phyloP scores from a whole-genome alignment of 129 eudicot genomes.

The Helichrysum umbraculigerum region DNA sequence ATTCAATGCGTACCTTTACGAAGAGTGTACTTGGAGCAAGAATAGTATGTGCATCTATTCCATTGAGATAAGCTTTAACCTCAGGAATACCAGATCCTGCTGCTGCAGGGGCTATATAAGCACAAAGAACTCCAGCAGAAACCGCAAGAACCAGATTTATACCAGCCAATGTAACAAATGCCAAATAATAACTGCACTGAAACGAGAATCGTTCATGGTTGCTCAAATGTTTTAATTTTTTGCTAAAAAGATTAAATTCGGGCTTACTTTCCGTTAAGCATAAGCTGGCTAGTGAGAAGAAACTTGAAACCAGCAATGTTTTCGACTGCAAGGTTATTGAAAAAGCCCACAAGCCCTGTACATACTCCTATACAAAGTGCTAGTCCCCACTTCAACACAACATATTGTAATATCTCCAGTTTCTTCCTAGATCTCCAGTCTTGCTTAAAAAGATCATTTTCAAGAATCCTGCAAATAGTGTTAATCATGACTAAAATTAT shows the following conservation, averaged over 20 bases:
- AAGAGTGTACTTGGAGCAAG: constrained; percentile 94
- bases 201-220: constrained; percentile 26
- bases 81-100: constrained; percentile 99
- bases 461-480: constrained; percentile 63
- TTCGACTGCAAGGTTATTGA: constrained; percentile 86
- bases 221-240: not conserved
- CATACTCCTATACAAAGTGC: constrained; percentile 74
- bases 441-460: constrained; percentile 96
- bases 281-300: constrained; percentile 64
- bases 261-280: constrained; percentile 65
- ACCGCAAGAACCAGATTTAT: constrained; percentile 60
- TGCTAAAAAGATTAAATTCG: not conserved
- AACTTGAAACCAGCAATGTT: constrained; percentile 94
- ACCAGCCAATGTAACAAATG: constrained; percentile 79
- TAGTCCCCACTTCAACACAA: constrained; percentile 83
- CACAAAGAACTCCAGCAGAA: constrained; percentile 79
- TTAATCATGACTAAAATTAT: constrained; percentile 1
- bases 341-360: constrained; percentile 89
- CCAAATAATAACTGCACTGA: constrained; percentile 71
- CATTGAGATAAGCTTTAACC: constrained; percentile 97
- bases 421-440: constrained; percentile 97
- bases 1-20: constrained; percentile 62
- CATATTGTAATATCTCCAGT: constrained; percentile 72
- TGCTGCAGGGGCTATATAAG: constrained; percentile 95
- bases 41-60: constrained; percentile 96